A percentile compares a stretch with the other conserved stretches of the same genome.
Conservation (phyloP, 176 grass and related monocot genomes). For the Tillandsia fasciculata region DNA sequence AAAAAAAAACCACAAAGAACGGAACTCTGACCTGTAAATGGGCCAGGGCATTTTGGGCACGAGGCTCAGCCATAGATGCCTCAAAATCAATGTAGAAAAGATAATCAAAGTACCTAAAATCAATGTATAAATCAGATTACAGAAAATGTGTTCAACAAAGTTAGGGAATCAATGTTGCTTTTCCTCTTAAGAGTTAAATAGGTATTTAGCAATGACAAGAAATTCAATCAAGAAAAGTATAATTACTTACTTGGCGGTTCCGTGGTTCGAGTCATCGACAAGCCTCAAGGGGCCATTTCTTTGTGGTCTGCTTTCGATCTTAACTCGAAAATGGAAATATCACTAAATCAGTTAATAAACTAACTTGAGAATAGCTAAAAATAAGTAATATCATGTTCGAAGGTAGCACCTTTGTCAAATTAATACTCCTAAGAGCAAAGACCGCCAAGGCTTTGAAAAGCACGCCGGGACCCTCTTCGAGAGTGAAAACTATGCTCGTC, state of each 20-base stretch:
- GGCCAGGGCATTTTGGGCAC: slow-evolving; percentile 45
- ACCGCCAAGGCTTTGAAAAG: slow-evolving; percentile 43
- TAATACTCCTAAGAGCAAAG: slow-evolving; percentile 48
- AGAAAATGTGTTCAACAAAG: background rate
- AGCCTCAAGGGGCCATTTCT: slow-evolving; percentile 35
- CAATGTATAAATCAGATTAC: background rate
- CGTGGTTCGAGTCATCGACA: slow-evolving; percentile 39
- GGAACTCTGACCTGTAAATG: slow-evolving; percentile 34
- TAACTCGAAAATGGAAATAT: slow-evolving; percentile 3
- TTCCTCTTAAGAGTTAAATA: background rate
- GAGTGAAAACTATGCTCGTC: slow-evolving; percentile 52
- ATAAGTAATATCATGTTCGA: background rate
- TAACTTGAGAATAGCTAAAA: background rate
- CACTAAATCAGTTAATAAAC: background rate
- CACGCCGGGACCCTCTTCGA: slow-evolving; percentile 40
- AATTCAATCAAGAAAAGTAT: slow-evolving; percentile 2
- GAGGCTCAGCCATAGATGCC: slow-evolving; percentile 45
- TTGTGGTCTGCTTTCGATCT: slow-evolving; percentile 57
- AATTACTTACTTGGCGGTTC: slow-evolving; percentile 31
- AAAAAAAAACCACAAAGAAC: background rate
- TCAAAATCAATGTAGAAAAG: slow-evolving; percentile 59
- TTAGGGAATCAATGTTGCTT: background rate
- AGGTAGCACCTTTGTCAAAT: slow-evolving; percentile 41
- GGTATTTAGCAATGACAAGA: slow-evolving; percentile 1
- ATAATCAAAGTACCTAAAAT: slow-evolving; percentile 51